Percentiles rank a stretch among this genome's conserved stretches.
Evolutionary conservation across 148 eudicot genomes (phyloP).

Genomic region (Rhododendron ovatum): DNA sequence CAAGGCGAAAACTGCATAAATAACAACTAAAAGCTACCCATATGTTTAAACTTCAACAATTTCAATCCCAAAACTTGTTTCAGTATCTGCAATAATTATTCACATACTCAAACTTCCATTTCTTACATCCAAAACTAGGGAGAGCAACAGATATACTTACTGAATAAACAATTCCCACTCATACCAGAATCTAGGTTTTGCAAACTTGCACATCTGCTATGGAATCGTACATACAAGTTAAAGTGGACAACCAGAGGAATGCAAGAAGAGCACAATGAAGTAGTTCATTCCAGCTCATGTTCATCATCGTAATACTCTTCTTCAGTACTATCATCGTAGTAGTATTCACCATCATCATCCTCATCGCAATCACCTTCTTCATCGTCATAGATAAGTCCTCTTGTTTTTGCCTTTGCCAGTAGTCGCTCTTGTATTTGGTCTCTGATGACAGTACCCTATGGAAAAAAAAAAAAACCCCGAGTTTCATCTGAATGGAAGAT

Average conservation of each 20-base stretch:
- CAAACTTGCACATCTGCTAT: background rate
- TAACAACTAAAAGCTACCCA: background rate
- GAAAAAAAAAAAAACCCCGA: background rate
- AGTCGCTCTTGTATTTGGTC: slow-evolving; percentile 64
- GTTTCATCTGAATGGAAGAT: background rate
- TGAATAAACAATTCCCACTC: background rate
- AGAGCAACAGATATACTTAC: background rate
- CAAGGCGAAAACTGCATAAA: too few species aligned
- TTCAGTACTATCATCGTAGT: slow-evolving; percentile 32
- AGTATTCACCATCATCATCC: slow-evolving; percentile 33
- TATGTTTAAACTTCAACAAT: background rate
- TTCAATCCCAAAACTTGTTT: background rate
- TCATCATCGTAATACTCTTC: slow-evolving; percentile 32
- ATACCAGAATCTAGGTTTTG: background rate
- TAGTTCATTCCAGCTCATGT: slow-evolving; percentile 11
- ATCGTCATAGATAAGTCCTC: slow-evolving; percentile 30
- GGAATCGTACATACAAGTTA: background rate
- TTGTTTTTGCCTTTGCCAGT: slow-evolving; percentile 24
- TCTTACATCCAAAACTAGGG: background rate
- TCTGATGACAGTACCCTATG: slow-evolving; percentile 68
- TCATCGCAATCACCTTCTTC: slow-evolving; percentile 19
- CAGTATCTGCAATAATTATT: background rate
- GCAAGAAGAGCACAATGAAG: background rate
- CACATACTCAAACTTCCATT: background rate
- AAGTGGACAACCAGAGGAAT: background rate